Evolutionary conservation across 2,329 filamentous ascomycete genomes (phyloP), one percentile per base, ranked within the genome.

Genomic region (Chaetomium olivaceum): DNA sequence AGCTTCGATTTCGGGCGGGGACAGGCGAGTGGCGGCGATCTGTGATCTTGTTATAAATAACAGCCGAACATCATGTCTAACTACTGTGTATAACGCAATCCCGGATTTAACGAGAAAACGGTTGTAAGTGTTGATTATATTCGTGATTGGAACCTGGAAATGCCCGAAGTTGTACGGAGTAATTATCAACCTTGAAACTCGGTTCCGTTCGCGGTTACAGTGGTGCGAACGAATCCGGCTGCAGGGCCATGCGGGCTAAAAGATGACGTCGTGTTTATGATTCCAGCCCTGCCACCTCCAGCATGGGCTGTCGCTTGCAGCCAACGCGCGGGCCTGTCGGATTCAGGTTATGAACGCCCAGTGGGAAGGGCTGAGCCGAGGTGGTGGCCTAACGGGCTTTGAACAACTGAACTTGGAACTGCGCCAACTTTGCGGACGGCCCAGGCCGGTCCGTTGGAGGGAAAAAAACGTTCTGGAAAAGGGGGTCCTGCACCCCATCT

Each of bases 401-500:
- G 25, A 3, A 29, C 6, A 36, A 16, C 19, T 6, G 1, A 36
- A 16, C 19, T 6, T 29, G 27, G 27, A 19, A n/a, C 23, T 51
- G 21, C 19, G 29, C 21, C 25, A 39, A 54, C 31, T 36, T 39
- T 29, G 55, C 56, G 54, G 56, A 12, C 46, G 56, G 48, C 46
- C 62, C 21, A 64, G 58, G 33, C 62, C 57, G 57, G 21, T 59
- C 33, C 33, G 23, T 54, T 48, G 25, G 8, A n/a, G n/a, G 39
- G 14, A 21, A 65, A 65, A 21, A 65, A 65, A 51, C n/a, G 48
- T 64, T 67, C 63, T 68, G 63, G 66, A 70, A 71, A 71, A 70
- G 58, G 65, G 68, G 63, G 59, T 64, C 23, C 58, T 65, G 68
- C 52, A 67, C 66, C 69, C 68, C 68, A 63, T 67, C 52, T 64